phyloP scores from a whole-genome alignment of 768 basidiomycete species.

The Tricholoma terreum region DNA sequence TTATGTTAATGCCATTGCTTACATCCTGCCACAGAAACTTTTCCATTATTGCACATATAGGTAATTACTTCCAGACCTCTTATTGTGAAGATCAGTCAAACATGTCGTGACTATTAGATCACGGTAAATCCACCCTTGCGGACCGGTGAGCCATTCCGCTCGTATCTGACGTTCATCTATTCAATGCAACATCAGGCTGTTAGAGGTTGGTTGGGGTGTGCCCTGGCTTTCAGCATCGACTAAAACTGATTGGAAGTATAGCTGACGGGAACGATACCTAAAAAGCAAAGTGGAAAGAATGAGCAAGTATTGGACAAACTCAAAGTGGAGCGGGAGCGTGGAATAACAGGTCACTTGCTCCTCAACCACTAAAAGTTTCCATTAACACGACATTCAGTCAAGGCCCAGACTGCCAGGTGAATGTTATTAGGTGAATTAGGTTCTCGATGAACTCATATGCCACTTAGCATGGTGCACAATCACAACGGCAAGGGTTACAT shows the following conservation, averaged over 20 bases:
- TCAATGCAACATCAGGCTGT: slow-evolving; percentile 42
- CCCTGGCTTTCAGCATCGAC: neutral
- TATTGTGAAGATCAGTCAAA: slow-evolving; percentile 1
- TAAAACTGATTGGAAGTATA: slow-evolving; percentile 33
- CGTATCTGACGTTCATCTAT: slow-evolving; percentile 5
- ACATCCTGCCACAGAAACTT: slow-evolving; percentile 62
- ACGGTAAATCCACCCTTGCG: slow-evolving; percentile 93
- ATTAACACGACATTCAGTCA: slow-evolving; percentile 50
- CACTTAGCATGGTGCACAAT: slow-evolving; percentile 71
- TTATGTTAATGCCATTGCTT: neutral
- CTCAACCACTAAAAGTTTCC: neutral
- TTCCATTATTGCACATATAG: slow-evolving; percentile 96
- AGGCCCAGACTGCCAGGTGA: slow-evolving; percentile 92
- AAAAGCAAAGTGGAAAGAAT: slow-evolving; percentile 61
- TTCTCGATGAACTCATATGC: slow-evolving; percentile 1
- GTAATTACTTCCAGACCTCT: slow-evolving; percentile 31
- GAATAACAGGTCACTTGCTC: slow-evolving; percentile 73
- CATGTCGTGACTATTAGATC: slow-evolving; percentile 45
- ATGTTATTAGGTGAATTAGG: neutral
- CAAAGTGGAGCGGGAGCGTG: slow-evolving; percentile 95
- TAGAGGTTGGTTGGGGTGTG: slow-evolving; percentile 56
- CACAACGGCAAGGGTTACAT: slow-evolving; percentile 58
- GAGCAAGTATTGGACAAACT: slow-evolving; percentile 89
- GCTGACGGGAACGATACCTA: slow-evolving; percentile 85
- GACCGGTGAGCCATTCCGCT: slow-evolving; percentile 55